These are phyloP conservation scores for Rubroboletus pulcherrimus DNA, from an alignment of 768 basidiomycete species.

Conservation along the genomic window DNA sequence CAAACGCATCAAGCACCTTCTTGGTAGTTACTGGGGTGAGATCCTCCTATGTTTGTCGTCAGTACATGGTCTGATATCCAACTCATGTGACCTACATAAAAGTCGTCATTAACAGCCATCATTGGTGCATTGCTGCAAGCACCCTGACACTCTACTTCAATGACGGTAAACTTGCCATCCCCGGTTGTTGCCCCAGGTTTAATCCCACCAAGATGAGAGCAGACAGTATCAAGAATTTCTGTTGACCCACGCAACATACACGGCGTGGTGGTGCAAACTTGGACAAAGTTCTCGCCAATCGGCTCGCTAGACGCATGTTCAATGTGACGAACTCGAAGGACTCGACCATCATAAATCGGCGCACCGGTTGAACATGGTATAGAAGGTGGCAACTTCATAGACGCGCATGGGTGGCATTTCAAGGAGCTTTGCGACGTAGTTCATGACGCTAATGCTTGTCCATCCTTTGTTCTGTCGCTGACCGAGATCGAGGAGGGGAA, in stretches of 20 bases:
- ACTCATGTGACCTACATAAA: slow-evolving; percentile 63
- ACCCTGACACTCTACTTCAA: slow-evolving; percentile 98
- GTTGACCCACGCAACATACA: slow-evolving; percentile 95
- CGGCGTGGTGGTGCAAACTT: slow-evolving; percentile 98
- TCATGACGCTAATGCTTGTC: slow-evolving; percentile 99
- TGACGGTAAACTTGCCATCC: slow-evolving; percentile 94
- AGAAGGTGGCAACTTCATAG: slow-evolving; percentile 98
- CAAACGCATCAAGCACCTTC: slow-evolving; percentile 75
- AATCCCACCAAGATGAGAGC: slow-evolving; percentile 77
- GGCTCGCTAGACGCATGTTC: slow-evolving; percentile 61
- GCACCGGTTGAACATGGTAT: slow-evolving; percentile 99
- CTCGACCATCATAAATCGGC: slow-evolving; percentile 15
- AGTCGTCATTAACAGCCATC: slow-evolving; percentile 95
- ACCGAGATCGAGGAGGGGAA: slow-evolving; percentile 92
- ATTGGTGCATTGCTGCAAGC: slow-evolving; percentile 98
- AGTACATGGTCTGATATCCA: slow-evolving; percentile 1
- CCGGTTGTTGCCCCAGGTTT: slow-evolving; percentile 89
- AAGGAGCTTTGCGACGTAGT: slow-evolving; percentile 90
- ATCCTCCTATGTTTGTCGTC: slow-evolving; percentile 59
- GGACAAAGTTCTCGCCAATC: slow-evolving; percentile 90
- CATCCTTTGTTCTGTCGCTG: slow-evolving; percentile 98
- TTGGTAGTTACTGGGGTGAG: slow-evolving; percentile 73
- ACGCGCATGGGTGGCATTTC: slow-evolving; percentile 98
- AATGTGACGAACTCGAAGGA: neutral
- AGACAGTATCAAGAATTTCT: slow-evolving; percentile 82